These are phyloP conservation scores for Nakazawaea holstii DNA, from an alignment of 805 yeast species.

Conservation along the genomic window DNA sequence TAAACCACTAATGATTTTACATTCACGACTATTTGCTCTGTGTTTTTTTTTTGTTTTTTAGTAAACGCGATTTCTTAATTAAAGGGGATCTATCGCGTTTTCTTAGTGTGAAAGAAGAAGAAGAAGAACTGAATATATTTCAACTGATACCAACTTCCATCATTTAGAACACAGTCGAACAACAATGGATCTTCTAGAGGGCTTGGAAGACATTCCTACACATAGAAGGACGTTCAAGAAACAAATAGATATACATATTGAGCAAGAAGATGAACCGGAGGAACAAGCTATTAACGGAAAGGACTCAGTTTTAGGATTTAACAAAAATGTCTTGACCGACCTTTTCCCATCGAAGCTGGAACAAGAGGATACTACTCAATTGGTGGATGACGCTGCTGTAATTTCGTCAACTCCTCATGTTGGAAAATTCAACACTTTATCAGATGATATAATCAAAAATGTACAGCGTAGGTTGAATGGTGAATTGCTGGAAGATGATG, in stretches of 20 bases:
- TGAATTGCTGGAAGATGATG: background rate
- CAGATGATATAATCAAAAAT: background rate
- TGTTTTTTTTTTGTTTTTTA: background rate
- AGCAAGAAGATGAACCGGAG: background rate
- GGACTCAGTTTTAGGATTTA: background rate
- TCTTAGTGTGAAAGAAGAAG: background rate
- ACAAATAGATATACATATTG: background rate
- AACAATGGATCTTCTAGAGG: constrained; percentile 18
- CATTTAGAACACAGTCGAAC: too few relatives aligned
- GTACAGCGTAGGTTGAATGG: constrained; percentile 6
- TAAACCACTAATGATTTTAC: too few relatives aligned
- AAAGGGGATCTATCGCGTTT: background rate
- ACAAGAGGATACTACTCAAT: background rate
- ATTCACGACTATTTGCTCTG: background rate
- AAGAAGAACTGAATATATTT: background rate
- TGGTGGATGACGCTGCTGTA: background rate
- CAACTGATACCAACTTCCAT: background rate
- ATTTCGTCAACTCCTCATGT: background rate
- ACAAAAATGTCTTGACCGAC: background rate
- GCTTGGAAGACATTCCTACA: constrained; percentile 16
- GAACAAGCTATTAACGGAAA: background rate
- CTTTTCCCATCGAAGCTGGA: background rate
- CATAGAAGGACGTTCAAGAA: constrained; percentile 6
- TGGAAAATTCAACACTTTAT: background rate
- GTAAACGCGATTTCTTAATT: background rate